These are phyloP conservation scores for Cladosporium sp. DNA, from an alignment of 2,329 filamentous ascomycete species.

Conservation along the genomic window DNA sequence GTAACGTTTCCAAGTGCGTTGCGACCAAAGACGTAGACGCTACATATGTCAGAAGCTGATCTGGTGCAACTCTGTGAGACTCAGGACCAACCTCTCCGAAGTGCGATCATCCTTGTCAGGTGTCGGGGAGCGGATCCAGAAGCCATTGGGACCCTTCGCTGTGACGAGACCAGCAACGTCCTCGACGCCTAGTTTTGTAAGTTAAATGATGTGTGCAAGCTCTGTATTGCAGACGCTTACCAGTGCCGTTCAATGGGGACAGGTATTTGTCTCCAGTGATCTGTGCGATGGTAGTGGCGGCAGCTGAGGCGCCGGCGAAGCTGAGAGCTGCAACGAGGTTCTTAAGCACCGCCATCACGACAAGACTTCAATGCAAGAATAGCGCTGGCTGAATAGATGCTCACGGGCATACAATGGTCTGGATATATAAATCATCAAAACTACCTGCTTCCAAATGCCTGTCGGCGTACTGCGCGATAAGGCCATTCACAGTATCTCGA, in stretches of 20 bases:
- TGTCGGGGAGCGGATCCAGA: conserved; percentile 58
- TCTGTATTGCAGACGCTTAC: conserved; percentile 40
- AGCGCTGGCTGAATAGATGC: too few species aligned
- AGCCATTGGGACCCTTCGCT: conserved; percentile 54
- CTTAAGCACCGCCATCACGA: conserved; percentile 3
- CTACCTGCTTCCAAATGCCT: background rate
- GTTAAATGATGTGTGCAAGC: conserved; percentile 31
- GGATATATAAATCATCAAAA: background rate
- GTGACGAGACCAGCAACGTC: conserved; percentile 57
- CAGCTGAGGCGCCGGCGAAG: background rate
- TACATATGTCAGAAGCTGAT: background rate
- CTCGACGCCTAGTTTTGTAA: background rate
- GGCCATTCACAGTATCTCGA: conserved; percentile 8
- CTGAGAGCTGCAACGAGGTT: conserved; percentile 1
- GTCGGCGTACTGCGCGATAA: conserved; percentile 1
- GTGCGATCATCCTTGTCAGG: conserved; percentile 51
- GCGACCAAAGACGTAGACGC: conserved; percentile 56
- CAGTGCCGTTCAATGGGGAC: conserved; percentile 40
- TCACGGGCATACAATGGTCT: too few species aligned
- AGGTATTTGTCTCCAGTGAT: conserved; percentile 63
- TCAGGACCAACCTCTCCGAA: conserved; percentile 42
- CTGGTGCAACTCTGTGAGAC: background rate
- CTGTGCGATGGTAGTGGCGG: conserved; percentile 27
- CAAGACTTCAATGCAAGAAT: background rate
- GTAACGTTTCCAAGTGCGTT: conserved; percentile 46